A percentile compares a stretch with the other conserved stretches of the same genome.
phyloP scores from a whole-genome alignment of 768 basidiomycete species.

The Leccinum uliginosum region DNA sequence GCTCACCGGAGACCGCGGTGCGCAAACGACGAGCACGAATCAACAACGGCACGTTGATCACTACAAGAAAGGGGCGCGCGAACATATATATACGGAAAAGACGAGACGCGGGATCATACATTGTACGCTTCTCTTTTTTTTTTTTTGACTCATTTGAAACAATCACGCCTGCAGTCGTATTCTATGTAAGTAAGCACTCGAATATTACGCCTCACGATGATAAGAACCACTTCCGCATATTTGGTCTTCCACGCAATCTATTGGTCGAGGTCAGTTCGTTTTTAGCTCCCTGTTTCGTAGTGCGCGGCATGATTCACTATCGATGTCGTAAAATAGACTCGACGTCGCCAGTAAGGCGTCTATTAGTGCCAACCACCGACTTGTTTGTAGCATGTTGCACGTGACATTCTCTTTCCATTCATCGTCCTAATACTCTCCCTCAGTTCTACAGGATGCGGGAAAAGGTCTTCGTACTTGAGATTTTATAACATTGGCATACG shows the following conservation, averaged over 20 bases:
- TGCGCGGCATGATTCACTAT: constrained; percentile 68
- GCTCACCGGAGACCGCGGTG: too few relatives aligned
- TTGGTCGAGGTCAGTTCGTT: constrained; percentile 63
- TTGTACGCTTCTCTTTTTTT: too few relatives aligned
- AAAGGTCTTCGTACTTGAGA: constrained; percentile 77
- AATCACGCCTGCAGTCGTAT: constrained; percentile 29
- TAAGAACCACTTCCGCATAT: constrained; percentile 53
- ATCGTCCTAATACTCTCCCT: background rate
- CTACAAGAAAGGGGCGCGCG: too few relatives aligned
- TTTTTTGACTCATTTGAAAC: constrained; percentile 18
- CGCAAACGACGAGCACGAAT: too few relatives aligned
- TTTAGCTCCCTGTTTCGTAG: constrained; percentile 64
- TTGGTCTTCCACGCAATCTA: constrained; percentile 68
- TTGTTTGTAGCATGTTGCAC: constrained; percentile 58
- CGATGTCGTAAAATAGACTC: constrained; percentile 47
- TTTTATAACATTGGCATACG: constrained; percentile 59
- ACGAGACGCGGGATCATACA: too few relatives aligned
- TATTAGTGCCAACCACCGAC: constrained; percentile 49
- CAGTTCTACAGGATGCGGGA: constrained; percentile 72
- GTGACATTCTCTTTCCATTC: background rate
- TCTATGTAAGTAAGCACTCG: constrained; percentile 45
- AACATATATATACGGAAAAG: too few relatives aligned
- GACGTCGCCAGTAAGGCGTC: constrained; percentile 43
- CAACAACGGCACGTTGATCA: too few relatives aligned
- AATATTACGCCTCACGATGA: constrained; percentile 39